phyloP scores from a whole-genome alignment of 176 grass and related monocot genomes.

The Oryza brachyantha region DNA sequence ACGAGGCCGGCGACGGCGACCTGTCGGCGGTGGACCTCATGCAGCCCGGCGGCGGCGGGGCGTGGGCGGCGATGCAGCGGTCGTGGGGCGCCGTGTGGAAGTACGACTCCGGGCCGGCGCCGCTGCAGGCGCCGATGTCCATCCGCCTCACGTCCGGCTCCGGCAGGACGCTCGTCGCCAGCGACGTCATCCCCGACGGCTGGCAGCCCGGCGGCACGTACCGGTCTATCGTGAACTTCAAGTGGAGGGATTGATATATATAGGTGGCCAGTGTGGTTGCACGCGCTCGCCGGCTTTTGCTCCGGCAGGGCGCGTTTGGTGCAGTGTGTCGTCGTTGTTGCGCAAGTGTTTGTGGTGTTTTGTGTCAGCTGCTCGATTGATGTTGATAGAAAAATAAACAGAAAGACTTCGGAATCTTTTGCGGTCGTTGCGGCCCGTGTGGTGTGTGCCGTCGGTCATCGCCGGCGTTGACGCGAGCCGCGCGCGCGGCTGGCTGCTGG shows the following conservation, averaged over 20 bases:
- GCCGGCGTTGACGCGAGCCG: too few species aligned
- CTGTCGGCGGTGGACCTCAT: constrained; percentile 62
- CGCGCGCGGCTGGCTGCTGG: too few species aligned
- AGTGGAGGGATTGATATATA: background rate
- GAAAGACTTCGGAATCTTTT: too few species aligned
- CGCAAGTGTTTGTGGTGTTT: background rate
- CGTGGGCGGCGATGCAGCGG: constrained; percentile 49
- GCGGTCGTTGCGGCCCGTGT: too few species aligned
- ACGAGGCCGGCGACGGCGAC: constrained; percentile 69
- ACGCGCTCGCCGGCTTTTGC: too few species aligned
- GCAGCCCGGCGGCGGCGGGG: constrained; percentile 16
- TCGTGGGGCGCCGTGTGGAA: constrained; percentile 70
- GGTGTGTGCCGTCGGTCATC: too few species aligned
- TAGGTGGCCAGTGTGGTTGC: too few species aligned
- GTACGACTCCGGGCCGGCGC: constrained; percentile 26
- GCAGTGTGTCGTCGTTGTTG: background rate
- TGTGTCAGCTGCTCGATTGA: background rate
- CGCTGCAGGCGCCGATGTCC: constrained; percentile 49
- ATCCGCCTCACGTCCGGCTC: constrained; percentile 54
- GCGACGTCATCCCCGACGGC: constrained; percentile 38
- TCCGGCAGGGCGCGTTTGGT: too few species aligned
- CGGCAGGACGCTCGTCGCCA: constrained; percentile 47
- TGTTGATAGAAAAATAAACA: too few species aligned
- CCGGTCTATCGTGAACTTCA: constrained; percentile 53
- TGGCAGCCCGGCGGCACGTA: constrained; percentile 52